These are phyloP conservation scores for Dalbergia oliveri DNA, from an alignment of 306 rosid species.

Conservation along the genomic window DNA sequence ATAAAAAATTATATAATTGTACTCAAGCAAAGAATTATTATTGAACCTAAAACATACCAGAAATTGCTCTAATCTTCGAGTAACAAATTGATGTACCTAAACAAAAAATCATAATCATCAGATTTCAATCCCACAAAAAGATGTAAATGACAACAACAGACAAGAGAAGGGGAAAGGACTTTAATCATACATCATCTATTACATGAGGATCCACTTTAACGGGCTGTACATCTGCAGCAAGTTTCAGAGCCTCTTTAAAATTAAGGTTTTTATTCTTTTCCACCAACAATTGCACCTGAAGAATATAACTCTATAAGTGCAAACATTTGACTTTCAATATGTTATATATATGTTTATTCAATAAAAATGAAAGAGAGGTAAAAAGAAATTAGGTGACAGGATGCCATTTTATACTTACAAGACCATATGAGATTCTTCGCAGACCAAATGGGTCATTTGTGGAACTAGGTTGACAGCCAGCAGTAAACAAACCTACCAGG, in stretches of 20 bases:
- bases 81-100: constrained; percentile 85
- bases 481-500: constrained; percentile 91
- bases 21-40: constrained; percentile 14
- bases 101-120: constrained; percentile 40
- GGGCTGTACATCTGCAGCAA: constrained; percentile 81
- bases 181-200: constrained; percentile 67
- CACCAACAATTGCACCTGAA: constrained; percentile 90
- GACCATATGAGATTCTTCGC: constrained; percentile 94
- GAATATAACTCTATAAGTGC: constrained; percentile 34
- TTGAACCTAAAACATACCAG: constrained; percentile 64
- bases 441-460: constrained; percentile 90
- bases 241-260: constrained; percentile 76
- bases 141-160: constrained; percentile 11
- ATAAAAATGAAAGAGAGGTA: not conserved
- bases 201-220: constrained; percentile 64
- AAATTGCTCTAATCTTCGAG: constrained; percentile 91
- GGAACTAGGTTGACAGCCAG: constrained; percentile 97
- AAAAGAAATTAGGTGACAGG: not conserved
- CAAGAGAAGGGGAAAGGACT: not conserved
- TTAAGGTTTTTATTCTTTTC: constrained; percentile 81
- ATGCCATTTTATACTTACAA: constrained; percentile 63
- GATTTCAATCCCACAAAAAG: constrained; percentile 26
- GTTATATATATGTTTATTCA: not conserved
- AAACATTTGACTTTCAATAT: constrained; percentile 38
- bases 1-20: constrained; percentile 10